Evolutionary conservation across 345 rosid genomes (phyloP).

Genomic region (Sisymbrium altissimum): DNA sequence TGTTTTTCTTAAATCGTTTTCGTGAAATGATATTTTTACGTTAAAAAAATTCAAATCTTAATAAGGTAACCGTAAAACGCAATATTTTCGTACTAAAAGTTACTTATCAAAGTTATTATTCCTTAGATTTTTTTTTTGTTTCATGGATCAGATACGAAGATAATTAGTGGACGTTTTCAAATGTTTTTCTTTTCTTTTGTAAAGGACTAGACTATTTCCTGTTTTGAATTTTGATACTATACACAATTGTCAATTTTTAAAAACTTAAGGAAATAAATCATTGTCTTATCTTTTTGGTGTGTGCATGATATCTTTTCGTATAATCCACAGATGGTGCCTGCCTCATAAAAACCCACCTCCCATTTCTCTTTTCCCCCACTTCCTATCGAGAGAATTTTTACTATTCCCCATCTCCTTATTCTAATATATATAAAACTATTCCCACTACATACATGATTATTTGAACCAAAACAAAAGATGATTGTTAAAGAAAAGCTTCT

Average conservation of each 20-base stretch:
- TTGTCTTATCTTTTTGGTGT: conserved; percentile 23
- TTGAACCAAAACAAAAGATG: not conserved
- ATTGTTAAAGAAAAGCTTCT: not conserved
- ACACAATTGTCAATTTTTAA: not conserved
- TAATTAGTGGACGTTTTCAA: not conserved
- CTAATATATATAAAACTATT: not conserved
- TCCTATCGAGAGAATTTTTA: conserved; percentile 4
- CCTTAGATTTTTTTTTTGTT: not conserved
- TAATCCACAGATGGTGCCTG: conserved; percentile 32
- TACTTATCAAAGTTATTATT: not conserved
- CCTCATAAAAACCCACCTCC: conserved; percentile 25
- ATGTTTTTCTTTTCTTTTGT: conserved; percentile 7
- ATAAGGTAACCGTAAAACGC: not conserved
- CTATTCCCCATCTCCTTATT: not conserved
- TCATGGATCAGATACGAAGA: not conserved
- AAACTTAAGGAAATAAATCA: not conserved
- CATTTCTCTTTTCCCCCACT: conserved; percentile 18
- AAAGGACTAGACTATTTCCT: conserved; percentile 1
- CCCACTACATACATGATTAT: not conserved
- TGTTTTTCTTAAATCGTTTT: not conserved
- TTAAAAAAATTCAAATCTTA: not conserved
- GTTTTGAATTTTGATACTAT: not conserved
- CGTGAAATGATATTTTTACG: not conserved
- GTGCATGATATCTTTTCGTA: conserved; percentile 14
- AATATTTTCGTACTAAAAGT: not conserved